These are phyloP conservation scores for Xylaria sp. DNA, from an alignment of 2,329 filamentous ascomycete species.

Conservation along the genomic window DNA sequence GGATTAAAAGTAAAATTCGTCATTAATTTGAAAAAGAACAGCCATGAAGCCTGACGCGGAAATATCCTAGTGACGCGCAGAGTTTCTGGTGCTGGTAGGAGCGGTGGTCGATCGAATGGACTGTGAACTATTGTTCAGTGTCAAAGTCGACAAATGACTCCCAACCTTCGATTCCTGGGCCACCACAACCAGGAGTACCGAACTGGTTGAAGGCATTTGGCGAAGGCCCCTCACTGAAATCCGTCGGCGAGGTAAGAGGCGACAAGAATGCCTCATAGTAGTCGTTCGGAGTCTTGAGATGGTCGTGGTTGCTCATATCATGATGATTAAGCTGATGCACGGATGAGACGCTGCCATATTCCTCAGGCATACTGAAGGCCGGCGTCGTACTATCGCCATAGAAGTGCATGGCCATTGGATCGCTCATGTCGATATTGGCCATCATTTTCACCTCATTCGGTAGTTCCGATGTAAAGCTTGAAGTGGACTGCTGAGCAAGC, in stretches of 20 bases:
- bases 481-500: constrained; percentile 45
- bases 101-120: background rate
- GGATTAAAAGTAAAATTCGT: background rate
- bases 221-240: constrained; percentile 27
- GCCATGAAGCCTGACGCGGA: background rate
- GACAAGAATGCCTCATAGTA: constrained; percentile 35
- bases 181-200: constrained; percentile 41
- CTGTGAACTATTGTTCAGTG: constrained; percentile 43
- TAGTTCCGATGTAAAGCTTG: constrained; percentile 57
- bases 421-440: constrained; percentile 49
- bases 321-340: constrained; percentile 10
- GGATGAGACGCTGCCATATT: constrained; percentile 30
- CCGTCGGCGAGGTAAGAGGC: constrained; percentile 33
- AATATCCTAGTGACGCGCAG: background rate
- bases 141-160: constrained; percentile 50
- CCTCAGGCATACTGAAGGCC: constrained; percentile 40
- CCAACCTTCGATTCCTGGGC: constrained; percentile 42
- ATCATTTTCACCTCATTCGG: constrained; percentile 58
- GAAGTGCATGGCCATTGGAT: constrained; percentile 47
- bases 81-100: background rate
- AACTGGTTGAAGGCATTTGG: constrained; percentile 37
- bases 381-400: constrained; percentile 42
- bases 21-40: background rate
- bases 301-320: constrained; percentile 1
- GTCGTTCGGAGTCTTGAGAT: constrained; percentile 15